These are phyloP conservation scores for Mycogone perniciosa DNA, from an alignment of 2,329 filamentous ascomycete genomes.

Conservation along the genomic window DNA sequence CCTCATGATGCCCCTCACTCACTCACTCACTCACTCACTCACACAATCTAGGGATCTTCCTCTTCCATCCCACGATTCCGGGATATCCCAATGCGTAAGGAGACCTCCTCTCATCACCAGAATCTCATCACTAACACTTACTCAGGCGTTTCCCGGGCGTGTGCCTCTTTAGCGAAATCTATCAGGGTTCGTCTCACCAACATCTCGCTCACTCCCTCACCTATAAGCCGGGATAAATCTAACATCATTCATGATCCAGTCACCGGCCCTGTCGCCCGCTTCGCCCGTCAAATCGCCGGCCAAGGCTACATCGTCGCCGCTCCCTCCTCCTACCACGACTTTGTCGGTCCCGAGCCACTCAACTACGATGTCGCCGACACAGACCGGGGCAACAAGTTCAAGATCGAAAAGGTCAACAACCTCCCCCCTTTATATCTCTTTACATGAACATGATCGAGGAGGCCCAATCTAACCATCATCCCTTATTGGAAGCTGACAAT, in stretches of 20 bases:
- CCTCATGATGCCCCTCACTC: background rate
- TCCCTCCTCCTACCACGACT: conserved; percentile 89
- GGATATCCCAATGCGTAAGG: conserved; percentile 78
- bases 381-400: conserved; percentile 80
- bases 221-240: conserved; percentile 4
- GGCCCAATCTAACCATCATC: background rate
- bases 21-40: conserved; percentile 6
- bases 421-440: background rate
- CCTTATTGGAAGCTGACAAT: no score
- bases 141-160: conserved; percentile 70
- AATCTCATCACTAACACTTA: background rate
- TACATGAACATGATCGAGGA: background rate
- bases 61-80: conserved; percentile 80
- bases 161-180: conserved; percentile 88
- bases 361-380: conserved; percentile 85
- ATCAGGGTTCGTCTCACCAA: conserved; percentile 61
- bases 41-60: conserved; percentile 62
- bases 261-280: conserved; percentile 81
- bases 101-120: no score
- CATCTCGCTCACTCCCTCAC: background rate
- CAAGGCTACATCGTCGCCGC: conserved; percentile 92
- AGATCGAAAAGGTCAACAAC: conserved; percentile 62
- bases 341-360: conserved; percentile 75
- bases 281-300: conserved; percentile 84
- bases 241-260: conserved; percentile 43